Percentiles rank a stretch among this genome's conserved stretches.
phyloP scores from a whole-genome alignment of 2,329 filamentous ascomycete species.

The Fusarium fracticaudum region DNA sequence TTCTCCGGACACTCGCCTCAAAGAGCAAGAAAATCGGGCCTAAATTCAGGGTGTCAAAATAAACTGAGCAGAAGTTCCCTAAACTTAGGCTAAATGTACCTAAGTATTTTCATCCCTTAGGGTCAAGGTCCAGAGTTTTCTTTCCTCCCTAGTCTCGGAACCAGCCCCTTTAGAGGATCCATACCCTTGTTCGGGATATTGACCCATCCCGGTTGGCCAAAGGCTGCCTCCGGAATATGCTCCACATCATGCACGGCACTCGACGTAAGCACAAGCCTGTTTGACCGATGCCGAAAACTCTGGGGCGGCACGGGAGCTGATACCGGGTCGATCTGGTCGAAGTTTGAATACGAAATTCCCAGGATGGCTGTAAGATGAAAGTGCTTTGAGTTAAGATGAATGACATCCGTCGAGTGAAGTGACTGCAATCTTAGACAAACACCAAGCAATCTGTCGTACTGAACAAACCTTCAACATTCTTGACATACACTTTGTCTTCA shows the following conservation, averaged over 20 bases:
- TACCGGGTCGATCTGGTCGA: neutral
- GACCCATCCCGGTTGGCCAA: neutral
- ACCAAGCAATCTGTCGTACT: neutral
- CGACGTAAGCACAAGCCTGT: neutral
- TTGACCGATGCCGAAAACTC: neutral
- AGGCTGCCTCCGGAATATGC: neutral
- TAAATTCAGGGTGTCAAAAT: too few relatives aligned
- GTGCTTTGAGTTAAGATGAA: neutral
- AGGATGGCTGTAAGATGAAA: neutral
- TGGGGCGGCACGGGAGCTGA: neutral
- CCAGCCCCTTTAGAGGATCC: neutral
- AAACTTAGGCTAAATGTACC: too few relatives aligned
- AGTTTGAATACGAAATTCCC: neutral
- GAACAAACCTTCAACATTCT: neutral
- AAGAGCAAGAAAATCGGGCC: rapidly evolving
- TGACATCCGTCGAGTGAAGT: neutral
- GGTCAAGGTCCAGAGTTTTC: too few relatives aligned
- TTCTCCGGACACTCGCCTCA: neutral
- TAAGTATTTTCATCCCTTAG: too few relatives aligned
- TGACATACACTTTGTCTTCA: neutral
- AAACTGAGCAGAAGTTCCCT: rapidly evolving
- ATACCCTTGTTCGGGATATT: constrained; percentile 1
- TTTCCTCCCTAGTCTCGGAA: neutral
- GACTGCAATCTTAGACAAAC: neutral
- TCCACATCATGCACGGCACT: neutral